Evolutionary conservation across 805 yeast species (phyloP).

Genomic region (Kodamaea jinghongensis): DNA sequence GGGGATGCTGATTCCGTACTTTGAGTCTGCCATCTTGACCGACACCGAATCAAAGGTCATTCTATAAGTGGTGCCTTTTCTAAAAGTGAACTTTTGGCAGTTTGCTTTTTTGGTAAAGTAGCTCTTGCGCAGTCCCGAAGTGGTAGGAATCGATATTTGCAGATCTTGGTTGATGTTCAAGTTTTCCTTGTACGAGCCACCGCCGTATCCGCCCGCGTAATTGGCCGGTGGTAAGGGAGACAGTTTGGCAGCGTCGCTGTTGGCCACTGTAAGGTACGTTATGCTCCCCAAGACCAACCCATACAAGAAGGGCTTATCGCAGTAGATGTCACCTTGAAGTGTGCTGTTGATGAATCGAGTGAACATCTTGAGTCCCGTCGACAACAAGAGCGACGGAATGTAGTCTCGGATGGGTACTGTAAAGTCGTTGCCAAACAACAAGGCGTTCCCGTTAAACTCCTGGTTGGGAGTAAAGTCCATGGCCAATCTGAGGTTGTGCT

Average conservation of each 20-base stretch:
- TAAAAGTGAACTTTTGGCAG: constrained; percentile 41
- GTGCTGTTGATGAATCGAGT: constrained; percentile 61
- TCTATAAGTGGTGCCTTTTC: constrained; percentile 35
- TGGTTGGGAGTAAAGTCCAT: constrained; percentile 42
- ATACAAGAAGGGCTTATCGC: constrained; percentile 60
- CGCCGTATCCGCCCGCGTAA: constrained; percentile 11
- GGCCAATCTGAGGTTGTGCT: constrained; percentile 33
- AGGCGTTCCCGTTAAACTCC: constrained; percentile 48
- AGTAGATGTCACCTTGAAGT: constrained; percentile 58
- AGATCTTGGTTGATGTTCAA: constrained; percentile 21
- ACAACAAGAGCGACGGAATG: constrained; percentile 49
- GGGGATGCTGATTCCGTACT: constrained; percentile 53
- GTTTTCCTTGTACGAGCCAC: constrained; percentile 22
- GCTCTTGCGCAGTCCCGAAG: constrained; percentile 38
- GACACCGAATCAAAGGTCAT: constrained; percentile 57
- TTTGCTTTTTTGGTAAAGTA: constrained; percentile 40
- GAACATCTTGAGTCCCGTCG: constrained; percentile 54
- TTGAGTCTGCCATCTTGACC: constrained; percentile 48
- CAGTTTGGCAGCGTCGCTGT: constrained; percentile 14
- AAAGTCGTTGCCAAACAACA: constrained; percentile 70
- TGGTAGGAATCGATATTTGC: constrained; percentile 28
- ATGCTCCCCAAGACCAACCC: constrained; percentile 61
- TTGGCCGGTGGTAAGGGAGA: constrained; percentile 9
- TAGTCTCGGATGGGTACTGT: constrained; percentile 54
- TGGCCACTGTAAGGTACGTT: constrained; percentile 41